Percentiles rank a stretch among this genome's conserved stretches.
phyloP scores from a whole-genome alignment of 164 flowering plant genomes.

The Vitis vinifera region ASM3070453v1 NC_081811.1:3863501-3864000 shows the following conservation, averaged over 20 bases:
- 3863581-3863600: not conserved
- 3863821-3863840: not conserved
- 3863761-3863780: too few relatives aligned
- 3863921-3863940: constrained; percentile 5
- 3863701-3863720: too few relatives aligned
- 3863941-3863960: constrained; percentile 3
- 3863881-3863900: not conserved
- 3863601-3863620: not conserved
- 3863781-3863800: too few relatives aligned
- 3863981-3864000: constrained; percentile 10
- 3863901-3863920: not conserved
- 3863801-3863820: not conserved
- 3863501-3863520: not conserved
- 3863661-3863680: too few relatives aligned
- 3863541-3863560: not conserved
- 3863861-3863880: too few relatives aligned
- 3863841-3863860: not conserved
- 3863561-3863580: not conserved
- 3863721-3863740: too few relatives aligned
- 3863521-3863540: not conserved
- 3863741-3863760: too few relatives aligned
- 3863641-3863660: not conserved
- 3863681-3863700: too few relatives aligned
- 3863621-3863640: not conserved
- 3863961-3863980: constrained; percentile 11